Base-by-base conservation (phyloP, 2,329 filamentous ascomycete genomes). In the Lachnellula willkommii region DNA sequence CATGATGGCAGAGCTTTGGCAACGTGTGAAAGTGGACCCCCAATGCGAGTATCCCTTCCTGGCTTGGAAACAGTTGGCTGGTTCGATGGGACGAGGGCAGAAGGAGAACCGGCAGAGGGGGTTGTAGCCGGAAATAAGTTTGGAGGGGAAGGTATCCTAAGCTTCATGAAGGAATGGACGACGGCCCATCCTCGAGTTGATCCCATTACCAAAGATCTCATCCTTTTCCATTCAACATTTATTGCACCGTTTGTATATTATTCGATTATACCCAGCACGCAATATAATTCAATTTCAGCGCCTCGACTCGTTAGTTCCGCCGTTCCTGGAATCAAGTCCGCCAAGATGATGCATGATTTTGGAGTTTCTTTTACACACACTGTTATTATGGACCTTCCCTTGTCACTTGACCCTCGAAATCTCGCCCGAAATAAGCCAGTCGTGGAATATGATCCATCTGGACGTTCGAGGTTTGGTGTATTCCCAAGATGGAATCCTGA, bases 301-400 rank as follows among this genome's bases (percentile, higher is more conserved):
- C 55, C 65, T 0, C 61, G 65, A 50, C 55, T 68, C 32, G 55
- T 87, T 54, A 82, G 82, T 60, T 71, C 75, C 6, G 73, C 83
- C 0, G 76, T 89, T 0, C 79, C 83, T 0, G 84, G 85, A 0
- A 75, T 89, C 26, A 73, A 74, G 4, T 80, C 80, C 1, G 81
- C 84, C 1, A 88, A 85, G 66, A 85, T 89, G 79, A 89, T 89
- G 84, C 87, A 89, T 65, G 86, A 89, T 67, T 89, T 89, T 69
- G 86, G 86, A 14, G 85, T 85, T 1, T 87, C 85, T 1, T 75
- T 72, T 5, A 69, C 66, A 5, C 78, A 88, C 63, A 87, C 85
- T 0, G 72, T 89, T 39, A 87, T 89, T 54, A 78, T 89, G 71
- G 86, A 90, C 63, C 73, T 89, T 9, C 87, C 87, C 0, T 73